Evolutionary conservation across 805 yeast genomes (phyloP).

Genomic region (Tetrapisispora pingtungensis): DNA sequence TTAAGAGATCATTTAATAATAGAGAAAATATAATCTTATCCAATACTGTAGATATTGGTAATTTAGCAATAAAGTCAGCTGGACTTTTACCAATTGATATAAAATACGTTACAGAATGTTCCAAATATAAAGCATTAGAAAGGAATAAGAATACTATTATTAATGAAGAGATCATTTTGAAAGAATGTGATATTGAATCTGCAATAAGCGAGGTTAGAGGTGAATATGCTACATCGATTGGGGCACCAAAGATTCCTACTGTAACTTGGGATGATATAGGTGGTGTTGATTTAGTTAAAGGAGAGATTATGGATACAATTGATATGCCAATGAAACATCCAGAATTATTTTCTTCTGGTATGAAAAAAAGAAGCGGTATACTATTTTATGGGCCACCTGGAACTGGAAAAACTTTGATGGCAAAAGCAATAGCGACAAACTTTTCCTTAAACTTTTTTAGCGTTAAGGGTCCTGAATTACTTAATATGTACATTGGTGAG

Average conservation of each 20-base stretch:
- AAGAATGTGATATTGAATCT: conserved; percentile 41
- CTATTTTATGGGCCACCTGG: conserved; percentile 98
- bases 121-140: conserved; percentile 47
- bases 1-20: conserved; percentile 6
- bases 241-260: conserved; percentile 92
- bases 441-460: conserved; percentile 90
- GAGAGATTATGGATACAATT: conserved; percentile 87
- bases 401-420: conserved; percentile 90
- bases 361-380: conserved; percentile 90
- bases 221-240: conserved; percentile 87
- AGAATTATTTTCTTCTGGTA: conserved; percentile 74
- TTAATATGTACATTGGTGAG: conserved; percentile 98
- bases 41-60: conserved; percentile 36
- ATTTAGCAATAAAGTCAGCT: conserved; percentile 78
- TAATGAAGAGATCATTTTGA: conserved; percentile 20
- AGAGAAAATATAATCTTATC: conserved; percentile 2
- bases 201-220: conserved; percentile 66
- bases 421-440: conserved; percentile 94
- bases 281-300: conserved; percentile 82
- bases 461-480: conserved; percentile 92
- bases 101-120: conserved; percentile 54
- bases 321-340: conserved; percentile 94
- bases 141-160: conserved; percentile 4
- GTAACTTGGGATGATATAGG: conserved; percentile 98
- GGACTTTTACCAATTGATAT: conserved; percentile 85